A percentile compares a stretch with the other conserved stretches of the same genome.
These are phyloP conservation scores for Carallia pectinifolia DNA, from an alignment of 345 rosid species.

Conservation along the genomic window DNA sequence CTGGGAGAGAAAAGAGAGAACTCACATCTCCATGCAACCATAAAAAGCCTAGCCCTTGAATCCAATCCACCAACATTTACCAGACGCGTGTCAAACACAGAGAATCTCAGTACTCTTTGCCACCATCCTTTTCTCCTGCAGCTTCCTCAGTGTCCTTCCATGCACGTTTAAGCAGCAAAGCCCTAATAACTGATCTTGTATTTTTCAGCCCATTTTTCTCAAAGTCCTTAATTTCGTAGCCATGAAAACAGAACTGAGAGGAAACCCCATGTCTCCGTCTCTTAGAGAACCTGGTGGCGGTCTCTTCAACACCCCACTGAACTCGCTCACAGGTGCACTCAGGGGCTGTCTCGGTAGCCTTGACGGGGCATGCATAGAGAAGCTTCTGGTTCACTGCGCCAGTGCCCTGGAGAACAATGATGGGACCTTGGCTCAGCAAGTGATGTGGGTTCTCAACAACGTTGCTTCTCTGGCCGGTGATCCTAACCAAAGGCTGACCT, in stretches of 20 bases:
- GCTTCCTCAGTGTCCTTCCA: constrained; percentile 7
- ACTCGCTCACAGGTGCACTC: constrained; percentile 51
- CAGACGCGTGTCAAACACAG: constrained; percentile 16
- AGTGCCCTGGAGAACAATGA: constrained; percentile 62
- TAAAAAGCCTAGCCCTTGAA: constrained; percentile 33
- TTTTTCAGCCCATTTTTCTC: background rate
- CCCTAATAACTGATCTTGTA: background rate
- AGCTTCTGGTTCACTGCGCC: constrained; percentile 70
- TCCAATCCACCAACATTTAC: constrained; percentile 21
- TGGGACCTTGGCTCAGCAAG: constrained; percentile 69
- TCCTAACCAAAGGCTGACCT: constrained; percentile 64
- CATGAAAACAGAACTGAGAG: constrained; percentile 52
- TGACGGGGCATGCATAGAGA: constrained; percentile 67
- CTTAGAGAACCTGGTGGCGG: constrained; percentile 33
- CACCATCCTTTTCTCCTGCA: background rate
- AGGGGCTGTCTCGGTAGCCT: constrained; percentile 63
- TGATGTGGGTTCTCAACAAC: constrained; percentile 83
- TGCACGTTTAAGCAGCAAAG: constrained; percentile 23
- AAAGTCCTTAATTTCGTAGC: background rate
- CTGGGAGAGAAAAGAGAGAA: background rate
- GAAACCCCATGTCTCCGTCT: constrained; percentile 38
- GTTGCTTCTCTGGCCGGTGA: constrained; percentile 62
- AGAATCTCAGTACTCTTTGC: background rate
- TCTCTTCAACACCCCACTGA: constrained; percentile 34
- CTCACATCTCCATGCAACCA: constrained; percentile 6